Conservation (phyloP, 768 basidiomycete genomes). For the Paxillus ammoniavirescens region DNA sequence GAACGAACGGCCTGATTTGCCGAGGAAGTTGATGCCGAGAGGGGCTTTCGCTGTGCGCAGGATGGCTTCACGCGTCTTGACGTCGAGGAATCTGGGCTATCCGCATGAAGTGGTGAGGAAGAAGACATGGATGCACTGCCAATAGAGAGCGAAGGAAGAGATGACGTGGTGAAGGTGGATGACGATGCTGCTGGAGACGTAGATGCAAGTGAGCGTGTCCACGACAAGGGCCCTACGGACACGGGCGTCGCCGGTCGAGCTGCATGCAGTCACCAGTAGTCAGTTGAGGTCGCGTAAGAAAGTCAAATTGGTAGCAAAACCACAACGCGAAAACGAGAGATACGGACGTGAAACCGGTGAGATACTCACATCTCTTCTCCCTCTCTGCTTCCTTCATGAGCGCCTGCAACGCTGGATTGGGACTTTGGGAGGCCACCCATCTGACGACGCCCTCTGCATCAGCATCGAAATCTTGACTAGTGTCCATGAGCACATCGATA, state of each 20-base stretch:
- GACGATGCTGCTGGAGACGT: background rate
- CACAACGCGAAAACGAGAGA: background rate
- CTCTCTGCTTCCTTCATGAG: slow-evolving; percentile 28
- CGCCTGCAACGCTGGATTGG: slow-evolving; percentile 20
- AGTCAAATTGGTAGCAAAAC: background rate
- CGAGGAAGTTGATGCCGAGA: slow-evolving; percentile 22
- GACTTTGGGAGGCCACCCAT: slow-evolving; percentile 27
- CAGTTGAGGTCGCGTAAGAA: background rate
- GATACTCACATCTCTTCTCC: slow-evolving; percentile 21
- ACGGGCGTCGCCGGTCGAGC: slow-evolving; percentile 16
- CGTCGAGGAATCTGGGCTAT: slow-evolving; percentile 1
- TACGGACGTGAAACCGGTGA: background rate
- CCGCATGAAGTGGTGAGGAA: background rate
- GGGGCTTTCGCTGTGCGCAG: slow-evolving; percentile 10
- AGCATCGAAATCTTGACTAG: slow-evolving; percentile 6
- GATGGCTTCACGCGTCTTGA: slow-evolving; percentile 11
- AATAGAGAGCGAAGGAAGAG: slow-evolving; percentile 5
- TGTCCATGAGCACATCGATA: slow-evolving; percentile 14
- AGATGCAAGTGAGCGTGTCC: slow-evolving; percentile 15
- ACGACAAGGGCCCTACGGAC: slow-evolving; percentile 7
- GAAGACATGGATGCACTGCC: slow-evolving; percentile 5
- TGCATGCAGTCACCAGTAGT: background rate
- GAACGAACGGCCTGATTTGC: slow-evolving; percentile 9
- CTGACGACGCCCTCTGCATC: slow-evolving; percentile 14
- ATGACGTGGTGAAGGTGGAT: slow-evolving; percentile 6